Evolutionary conservation across 2,329 filamentous ascomycete genomes (phyloP).

Genomic region (Shiraia bambusicola): DNA sequence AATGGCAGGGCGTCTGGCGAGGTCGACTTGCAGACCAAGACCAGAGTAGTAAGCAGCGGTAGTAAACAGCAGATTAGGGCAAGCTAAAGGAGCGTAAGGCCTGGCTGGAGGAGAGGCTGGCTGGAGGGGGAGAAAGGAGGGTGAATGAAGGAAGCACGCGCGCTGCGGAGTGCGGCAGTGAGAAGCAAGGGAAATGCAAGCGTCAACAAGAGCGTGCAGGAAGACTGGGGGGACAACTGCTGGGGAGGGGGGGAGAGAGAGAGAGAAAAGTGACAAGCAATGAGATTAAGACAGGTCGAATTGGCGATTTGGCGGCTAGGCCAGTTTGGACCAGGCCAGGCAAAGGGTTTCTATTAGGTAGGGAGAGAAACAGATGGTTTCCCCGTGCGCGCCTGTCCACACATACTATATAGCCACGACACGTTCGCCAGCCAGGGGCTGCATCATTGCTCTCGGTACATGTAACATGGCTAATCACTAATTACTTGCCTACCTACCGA

Average conservation of each 20-base stretch:
- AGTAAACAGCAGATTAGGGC: slow-evolving; percentile 21
- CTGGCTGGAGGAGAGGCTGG: slow-evolving; percentile 3
- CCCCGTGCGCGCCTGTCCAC: too few relatives aligned
- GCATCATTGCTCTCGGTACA: too few relatives aligned
- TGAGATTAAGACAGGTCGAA: slow-evolving; percentile 22
- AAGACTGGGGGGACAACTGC: too few relatives aligned
- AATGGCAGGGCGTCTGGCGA: slow-evolving; percentile 4
- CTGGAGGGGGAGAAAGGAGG: not conserved
- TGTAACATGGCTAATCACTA: too few relatives aligned
- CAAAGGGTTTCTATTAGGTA: too few relatives aligned
- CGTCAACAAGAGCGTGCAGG: not conserved
- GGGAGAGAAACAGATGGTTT: too few relatives aligned
- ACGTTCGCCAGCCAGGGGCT: too few relatives aligned
- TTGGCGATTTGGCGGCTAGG: slow-evolving; percentile 23
- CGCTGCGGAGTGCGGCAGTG: slow-evolving; percentile 25
- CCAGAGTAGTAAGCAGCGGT: slow-evolving; percentile 13
- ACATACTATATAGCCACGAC: too few relatives aligned
- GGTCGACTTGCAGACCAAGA: slow-evolving; percentile 2
- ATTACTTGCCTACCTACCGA: too few relatives aligned
- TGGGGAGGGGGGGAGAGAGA: slow-evolving; percentile 2
- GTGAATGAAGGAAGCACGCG: slow-evolving; percentile 28
- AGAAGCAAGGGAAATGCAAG: not conserved
- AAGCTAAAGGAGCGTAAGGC: slow-evolving; percentile 27
- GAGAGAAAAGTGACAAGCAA: not conserved
- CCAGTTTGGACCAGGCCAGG: slow-evolving; percentile 17